Evolutionary conservation across 2,329 filamentous ascomycete genomes (phyloP).

Genomic region (Colletotrichum aenigma): DNA sequence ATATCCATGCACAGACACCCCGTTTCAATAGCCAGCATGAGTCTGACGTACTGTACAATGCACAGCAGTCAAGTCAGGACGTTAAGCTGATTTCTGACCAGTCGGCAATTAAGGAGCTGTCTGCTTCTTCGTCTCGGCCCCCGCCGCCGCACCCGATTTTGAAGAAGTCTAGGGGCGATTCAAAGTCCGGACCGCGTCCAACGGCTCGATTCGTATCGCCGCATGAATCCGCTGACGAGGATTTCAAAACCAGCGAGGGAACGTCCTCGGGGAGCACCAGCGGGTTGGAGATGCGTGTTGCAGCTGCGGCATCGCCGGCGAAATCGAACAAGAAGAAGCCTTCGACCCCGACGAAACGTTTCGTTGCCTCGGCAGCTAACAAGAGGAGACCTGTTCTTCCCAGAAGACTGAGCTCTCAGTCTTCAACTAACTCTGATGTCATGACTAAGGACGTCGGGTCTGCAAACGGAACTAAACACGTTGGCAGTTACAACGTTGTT

Average conservation of each 20-base stretch:
- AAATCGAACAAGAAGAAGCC: slow-evolving; percentile 32
- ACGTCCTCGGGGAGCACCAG: slow-evolving; percentile 46
- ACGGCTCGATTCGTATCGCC: slow-evolving; percentile 66
- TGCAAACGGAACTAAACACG: slow-evolving; percentile 25
- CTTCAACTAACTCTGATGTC: slow-evolving; percentile 39
- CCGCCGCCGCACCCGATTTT: slow-evolving; percentile 61
- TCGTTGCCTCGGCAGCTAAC: slow-evolving; percentile 46
- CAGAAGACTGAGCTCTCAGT: slow-evolving; percentile 53
- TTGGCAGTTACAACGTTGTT: slow-evolving; percentile 26
- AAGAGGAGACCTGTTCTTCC: slow-evolving; percentile 52
- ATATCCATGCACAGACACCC: slow-evolving; percentile 17
- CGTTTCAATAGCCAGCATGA: slow-evolving; percentile 20
- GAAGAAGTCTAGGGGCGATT: slow-evolving; percentile 62
- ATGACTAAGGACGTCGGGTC: slow-evolving; percentile 34
- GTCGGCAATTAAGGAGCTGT: slow-evolving; percentile 27
- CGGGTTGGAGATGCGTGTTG: slow-evolving; percentile 30
- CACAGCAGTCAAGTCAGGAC: slow-evolving; percentile 11
- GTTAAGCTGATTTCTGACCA: slow-evolving; percentile 20
- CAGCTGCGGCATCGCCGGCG: slow-evolving; percentile 27
- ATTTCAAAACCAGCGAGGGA: slow-evolving; percentile 34
- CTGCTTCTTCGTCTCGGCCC: slow-evolving; percentile 49
- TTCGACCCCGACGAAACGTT: slow-evolving; percentile 35
- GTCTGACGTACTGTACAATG: slow-evolving; percentile 10
- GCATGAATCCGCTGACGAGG: slow-evolving; percentile 50
- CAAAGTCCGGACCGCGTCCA: slow-evolving; percentile 57